Percentiles rank a stretch among this genome's conserved stretches.
Evolutionary conservation across 495 filamentous ascomycete species (phyloP).

Genomic region (Aspergillus campestris): DNA sequence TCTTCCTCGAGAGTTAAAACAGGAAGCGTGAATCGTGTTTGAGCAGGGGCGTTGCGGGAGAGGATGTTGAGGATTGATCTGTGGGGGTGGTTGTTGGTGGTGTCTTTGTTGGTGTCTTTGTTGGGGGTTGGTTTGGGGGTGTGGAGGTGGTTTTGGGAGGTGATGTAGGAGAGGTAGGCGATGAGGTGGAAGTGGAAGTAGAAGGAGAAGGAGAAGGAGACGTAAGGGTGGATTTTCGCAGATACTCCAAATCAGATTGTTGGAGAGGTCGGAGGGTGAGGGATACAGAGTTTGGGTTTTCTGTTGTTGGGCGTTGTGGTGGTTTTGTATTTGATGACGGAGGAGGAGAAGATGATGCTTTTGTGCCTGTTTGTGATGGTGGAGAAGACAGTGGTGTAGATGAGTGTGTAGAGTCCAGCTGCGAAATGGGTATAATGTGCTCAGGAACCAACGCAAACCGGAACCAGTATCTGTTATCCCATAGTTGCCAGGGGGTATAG

Average conservation of each 20-base stretch:
- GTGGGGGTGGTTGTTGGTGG: no score
- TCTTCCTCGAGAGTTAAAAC: conserved; percentile 14
- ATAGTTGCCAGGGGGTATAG: conserved; percentile 40
- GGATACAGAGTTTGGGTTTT: background rate
- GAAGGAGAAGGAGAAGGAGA: no score
- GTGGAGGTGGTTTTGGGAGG: no score
- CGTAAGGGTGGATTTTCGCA: no score
- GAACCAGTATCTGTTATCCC: conserved; percentile 83
- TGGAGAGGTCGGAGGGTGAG: conserved; percentile 45
- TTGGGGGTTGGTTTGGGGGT: no score
- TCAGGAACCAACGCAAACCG: conserved; percentile 29
- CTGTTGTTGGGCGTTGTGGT: background rate
- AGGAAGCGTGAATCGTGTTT: conserved; percentile 32
- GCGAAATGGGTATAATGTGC: no score
- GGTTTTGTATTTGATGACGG: background rate
- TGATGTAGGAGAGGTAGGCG: no score
- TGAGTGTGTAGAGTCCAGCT: conserved; percentile 14
- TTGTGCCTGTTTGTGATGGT: background rate
- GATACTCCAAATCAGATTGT: conserved; percentile 31
- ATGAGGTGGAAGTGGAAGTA: no score
- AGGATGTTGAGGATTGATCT: conserved; percentile 7
- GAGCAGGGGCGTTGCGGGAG: conserved; percentile 18
- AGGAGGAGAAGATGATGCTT: background rate
- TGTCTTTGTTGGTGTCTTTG: conserved; percentile 4
- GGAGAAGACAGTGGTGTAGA: conserved; percentile 2